phyloP scores from a whole-genome alignment of 176 grass and related monocot species.

The Ensete glaucum region DNA sequence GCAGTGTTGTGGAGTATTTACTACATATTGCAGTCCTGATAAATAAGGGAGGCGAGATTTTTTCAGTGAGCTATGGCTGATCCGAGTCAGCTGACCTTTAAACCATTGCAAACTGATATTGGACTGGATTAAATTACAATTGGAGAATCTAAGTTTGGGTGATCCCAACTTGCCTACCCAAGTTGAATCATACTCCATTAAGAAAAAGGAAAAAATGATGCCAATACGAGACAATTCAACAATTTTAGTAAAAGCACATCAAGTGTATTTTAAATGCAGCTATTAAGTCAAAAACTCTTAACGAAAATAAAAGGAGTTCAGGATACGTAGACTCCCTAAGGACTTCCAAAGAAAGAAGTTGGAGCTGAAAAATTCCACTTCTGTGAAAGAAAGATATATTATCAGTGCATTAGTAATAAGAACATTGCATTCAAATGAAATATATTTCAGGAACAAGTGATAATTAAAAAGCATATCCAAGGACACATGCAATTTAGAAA shows the following conservation, averaged over 20 bases:
- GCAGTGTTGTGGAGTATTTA: not conserved
- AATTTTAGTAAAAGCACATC: not conserved
- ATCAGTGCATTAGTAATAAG: not conserved
- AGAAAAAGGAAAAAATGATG: too few relatives aligned
- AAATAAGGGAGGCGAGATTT: not conserved
- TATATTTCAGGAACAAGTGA: not conserved
- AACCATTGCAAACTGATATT: not conserved
- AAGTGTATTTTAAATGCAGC: not conserved
- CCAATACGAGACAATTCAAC: too few relatives aligned
- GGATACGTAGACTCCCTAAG: slow-evolving; percentile 86
- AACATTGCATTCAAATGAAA: too few relatives aligned
- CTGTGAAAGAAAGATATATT: slow-evolving; percentile 34
- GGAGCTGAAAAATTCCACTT: slow-evolving; percentile 60
- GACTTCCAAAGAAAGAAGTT: slow-evolving; percentile 73
- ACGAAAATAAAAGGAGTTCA: slow-evolving; percentile 23
- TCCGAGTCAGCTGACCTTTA: not conserved
- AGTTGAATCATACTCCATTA: too few relatives aligned
- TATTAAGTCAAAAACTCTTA: slow-evolving; percentile 1
- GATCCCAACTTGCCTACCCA: too few relatives aligned
- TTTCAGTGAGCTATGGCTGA: not conserved
- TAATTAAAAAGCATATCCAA: slow-evolving; percentile 13
- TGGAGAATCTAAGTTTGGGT: not conserved
- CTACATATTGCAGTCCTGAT: not conserved
- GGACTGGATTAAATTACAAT: not conserved
- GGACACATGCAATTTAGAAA: not conserved